Base-by-base conservation (phyloP, 371 early-diverging fungal genomes). In the Globomyces sp. region DNA sequence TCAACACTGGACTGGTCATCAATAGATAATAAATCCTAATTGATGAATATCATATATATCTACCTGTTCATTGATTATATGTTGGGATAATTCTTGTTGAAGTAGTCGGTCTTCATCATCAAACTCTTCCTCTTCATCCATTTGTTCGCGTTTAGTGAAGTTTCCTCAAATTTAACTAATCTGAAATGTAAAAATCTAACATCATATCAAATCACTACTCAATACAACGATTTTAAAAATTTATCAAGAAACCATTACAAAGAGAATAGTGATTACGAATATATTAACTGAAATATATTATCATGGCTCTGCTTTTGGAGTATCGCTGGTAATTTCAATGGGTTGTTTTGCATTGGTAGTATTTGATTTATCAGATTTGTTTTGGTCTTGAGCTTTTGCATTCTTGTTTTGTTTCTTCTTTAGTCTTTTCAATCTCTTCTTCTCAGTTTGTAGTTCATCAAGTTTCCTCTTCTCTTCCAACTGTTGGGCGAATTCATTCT, bases 381-480 rank as follows among this genome's bases (percentile, higher is more conserved):
- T 49, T n/a, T 49, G n/a, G 49, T 34, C 49, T 11, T 11, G n/a
- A 49, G 49, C 49, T n/a, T 34, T 34, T n/a, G 49, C 49, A n/a
- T 11, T n/a, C 1, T 49, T 49, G 49, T 50, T 50, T 24, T 36
- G 39, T 41, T 60, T 60, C 44, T 50, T 60, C 61, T 44, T 60
- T 50, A 48, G 61, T 37, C 61, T 13, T 34, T 60, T 60, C 41
- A 36, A 40, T 44, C 61, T 6, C 34, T 60, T 60, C 61, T 60
- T 60, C 37, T 40, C 61, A 2, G 61, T 60, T 34, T 41, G 4
- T 50, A 42, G 43, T 1, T 36, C 61, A 24, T 36, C 61, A 40
- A 46, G 13, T 13, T 60, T 60, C 11, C 41, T 46, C 43, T 48
- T 60, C 13, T 37, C 3, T 48, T 60, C 61, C 34, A 46, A 6